Percentiles rank a stretch among this genome's conserved stretches.
Evolutionary conservation across 2,329 filamentous ascomycete species (phyloP).

Genomic region (Ophiostoma sp.): DNA sequence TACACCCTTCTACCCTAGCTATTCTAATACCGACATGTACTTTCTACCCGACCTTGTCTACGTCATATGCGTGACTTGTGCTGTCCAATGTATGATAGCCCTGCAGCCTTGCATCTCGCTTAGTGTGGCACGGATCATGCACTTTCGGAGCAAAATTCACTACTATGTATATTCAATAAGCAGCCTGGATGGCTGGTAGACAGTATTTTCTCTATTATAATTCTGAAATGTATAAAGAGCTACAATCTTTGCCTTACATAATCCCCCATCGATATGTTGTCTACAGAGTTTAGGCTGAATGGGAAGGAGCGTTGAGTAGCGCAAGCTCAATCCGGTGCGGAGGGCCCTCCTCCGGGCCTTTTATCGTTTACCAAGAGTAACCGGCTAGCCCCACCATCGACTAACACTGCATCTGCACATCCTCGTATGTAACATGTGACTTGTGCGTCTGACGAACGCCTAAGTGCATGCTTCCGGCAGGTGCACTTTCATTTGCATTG

Average conservation of each 20-base stretch:
- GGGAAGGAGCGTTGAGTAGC: conserved; percentile 1
- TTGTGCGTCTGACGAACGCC: background rate
- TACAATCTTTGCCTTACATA: background rate
- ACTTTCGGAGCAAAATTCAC: background rate
- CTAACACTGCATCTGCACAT: conserved; percentile 9
- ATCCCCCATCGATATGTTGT: background rate
- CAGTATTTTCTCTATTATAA: too few relatives aligned
- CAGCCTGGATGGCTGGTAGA: too few relatives aligned
- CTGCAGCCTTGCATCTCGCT: background rate
- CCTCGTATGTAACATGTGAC: conserved; percentile 8
- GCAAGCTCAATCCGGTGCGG: background rate
- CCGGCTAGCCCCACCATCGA: conserved; percentile 9
- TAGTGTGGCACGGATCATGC: background rate
- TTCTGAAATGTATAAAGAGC: background rate
- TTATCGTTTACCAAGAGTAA: background rate
- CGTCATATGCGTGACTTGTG: background rate
- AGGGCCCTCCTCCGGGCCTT: background rate
- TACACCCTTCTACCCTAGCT: background rate
- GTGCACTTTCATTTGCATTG: background rate
- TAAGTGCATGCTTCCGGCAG: background rate
- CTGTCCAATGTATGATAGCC: background rate
- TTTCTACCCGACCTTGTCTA: background rate
- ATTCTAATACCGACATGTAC: background rate
- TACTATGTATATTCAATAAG: background rate
- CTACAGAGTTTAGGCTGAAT: background rate